A percentile compares a stretch with the other conserved stretches of the same genome.
Evolutionary conservation across 1,139 yeast species (phyloP).

Genomic region (Scheffersomyces segobiensis): DNA sequence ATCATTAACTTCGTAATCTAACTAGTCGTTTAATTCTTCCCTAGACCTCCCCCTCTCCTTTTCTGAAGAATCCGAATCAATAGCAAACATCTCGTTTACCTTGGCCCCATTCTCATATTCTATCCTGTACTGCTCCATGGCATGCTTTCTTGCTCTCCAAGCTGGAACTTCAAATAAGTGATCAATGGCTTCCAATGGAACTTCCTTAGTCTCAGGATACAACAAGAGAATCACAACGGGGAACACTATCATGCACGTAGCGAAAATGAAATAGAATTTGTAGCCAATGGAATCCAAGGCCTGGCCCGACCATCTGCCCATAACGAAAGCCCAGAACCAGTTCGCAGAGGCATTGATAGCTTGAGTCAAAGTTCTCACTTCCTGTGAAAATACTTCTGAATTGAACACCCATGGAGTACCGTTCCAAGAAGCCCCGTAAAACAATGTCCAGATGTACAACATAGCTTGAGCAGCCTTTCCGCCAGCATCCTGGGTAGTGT

Average conservation of each 20-base stretch:
- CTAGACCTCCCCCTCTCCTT: background rate
- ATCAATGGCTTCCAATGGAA: constrained; percentile 46
- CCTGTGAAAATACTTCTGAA: constrained; percentile 46
- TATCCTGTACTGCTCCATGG: constrained; percentile 17
- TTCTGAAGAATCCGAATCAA: background rate
- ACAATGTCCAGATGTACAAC: constrained; percentile 48
- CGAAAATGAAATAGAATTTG: constrained; percentile 49
- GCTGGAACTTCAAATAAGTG: constrained; percentile 39
- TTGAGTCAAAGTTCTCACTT: constrained; percentile 42
- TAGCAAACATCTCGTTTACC: background rate
- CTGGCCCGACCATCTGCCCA: constrained; percentile 46
- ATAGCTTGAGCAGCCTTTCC: constrained; percentile 51
- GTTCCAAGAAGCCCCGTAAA: constrained; percentile 45
- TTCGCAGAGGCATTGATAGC: constrained; percentile 47
- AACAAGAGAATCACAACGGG: constrained; percentile 34
- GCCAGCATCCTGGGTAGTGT: constrained; percentile 27
- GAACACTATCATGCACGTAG: constrained; percentile 34
- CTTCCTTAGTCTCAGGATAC: constrained; percentile 48
- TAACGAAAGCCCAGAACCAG: constrained; percentile 53
- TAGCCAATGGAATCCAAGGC: constrained; percentile 43
- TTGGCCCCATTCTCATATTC: constrained; percentile 13
- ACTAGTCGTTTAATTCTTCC: background rate
- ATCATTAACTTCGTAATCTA: background rate
- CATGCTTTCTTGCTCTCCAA: constrained; percentile 27
- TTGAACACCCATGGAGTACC: constrained; percentile 53